These are phyloP conservation scores for Tetraselmis chui DNA, from an alignment of 139 green algal species.

Conservation along the genomic window DNA sequence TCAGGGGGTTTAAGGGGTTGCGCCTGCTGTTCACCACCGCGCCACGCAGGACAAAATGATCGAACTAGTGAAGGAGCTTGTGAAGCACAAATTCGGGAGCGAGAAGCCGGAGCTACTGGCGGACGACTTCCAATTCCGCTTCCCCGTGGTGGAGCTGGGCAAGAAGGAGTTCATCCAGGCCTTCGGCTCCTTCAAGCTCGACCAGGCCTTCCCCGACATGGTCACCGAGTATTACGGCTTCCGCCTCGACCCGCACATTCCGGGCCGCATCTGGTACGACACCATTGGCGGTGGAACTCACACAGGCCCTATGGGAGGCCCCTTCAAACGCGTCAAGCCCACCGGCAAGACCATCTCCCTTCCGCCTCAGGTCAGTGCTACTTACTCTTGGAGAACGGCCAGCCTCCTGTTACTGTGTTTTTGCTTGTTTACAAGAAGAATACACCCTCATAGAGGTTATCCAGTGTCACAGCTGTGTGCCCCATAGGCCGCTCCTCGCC, in stretches of 20 bases:
- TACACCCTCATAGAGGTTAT: no score
- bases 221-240: constrained; percentile 25
- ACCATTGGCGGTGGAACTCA: constrained; percentile 13
- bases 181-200: constrained; percentile 31
- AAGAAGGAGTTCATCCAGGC: constrained; percentile 21
- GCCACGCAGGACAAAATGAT: constrained; percentile 12
- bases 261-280: constrained; percentile 42
- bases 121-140: constrained; percentile 27
- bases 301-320: constrained; percentile 26
- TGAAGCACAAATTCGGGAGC: constrained; percentile 16
- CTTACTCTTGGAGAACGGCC: neutral
- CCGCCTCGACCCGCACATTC: constrained; percentile 40
- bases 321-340: constrained; percentile 21
- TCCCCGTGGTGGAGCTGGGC: constrained; percentile 33
- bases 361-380: neutral
- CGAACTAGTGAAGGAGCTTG: constrained; percentile 9
- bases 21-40: neutral
- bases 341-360: constrained; percentile 20
- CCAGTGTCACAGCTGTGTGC: no score
- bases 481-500: no score
- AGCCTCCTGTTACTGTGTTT: neutral
- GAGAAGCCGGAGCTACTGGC: constrained; percentile 14
- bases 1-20: neutral
- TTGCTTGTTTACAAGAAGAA: no score
- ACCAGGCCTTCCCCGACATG: constrained; percentile 45